These are phyloP conservation scores for Leccinum sublutescens DNA, from an alignment of 768 basidiomycete genomes.

Conservation along the genomic window DNA sequence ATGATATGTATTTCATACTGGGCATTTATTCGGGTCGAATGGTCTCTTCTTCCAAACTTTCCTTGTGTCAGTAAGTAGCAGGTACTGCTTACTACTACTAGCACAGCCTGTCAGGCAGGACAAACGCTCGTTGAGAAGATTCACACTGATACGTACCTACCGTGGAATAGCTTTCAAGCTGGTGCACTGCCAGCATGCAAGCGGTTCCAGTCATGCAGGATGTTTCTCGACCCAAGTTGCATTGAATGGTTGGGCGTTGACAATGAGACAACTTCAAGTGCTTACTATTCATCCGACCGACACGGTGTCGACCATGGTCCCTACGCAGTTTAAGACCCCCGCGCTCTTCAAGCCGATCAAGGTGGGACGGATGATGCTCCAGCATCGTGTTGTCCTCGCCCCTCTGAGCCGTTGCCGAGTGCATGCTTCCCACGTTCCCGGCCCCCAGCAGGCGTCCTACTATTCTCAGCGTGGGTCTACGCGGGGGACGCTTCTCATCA, in stretches of 20 bases:
- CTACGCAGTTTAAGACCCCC: neutral
- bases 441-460: neutral
- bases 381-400: neutral
- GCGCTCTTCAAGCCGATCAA: neutral
- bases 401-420: neutral
- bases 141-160: neutral
- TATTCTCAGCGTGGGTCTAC: neutral
- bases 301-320: neutral
- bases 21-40: neutral
- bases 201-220: too few relatives aligned
- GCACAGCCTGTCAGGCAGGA: neutral
- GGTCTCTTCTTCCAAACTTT: neutral
- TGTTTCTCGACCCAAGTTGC: too few relatives aligned
- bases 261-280: too few relatives aligned
- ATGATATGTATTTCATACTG: neutral
- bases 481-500: neutral
- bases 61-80: neutral
- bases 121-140: neutral
- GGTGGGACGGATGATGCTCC: neutral
- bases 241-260: too few relatives aligned
- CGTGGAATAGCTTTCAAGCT: neutral
- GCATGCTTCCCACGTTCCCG: neutral
- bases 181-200: neutral
- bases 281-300: neutral
- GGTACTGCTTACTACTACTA: neutral